phyloP scores from a whole-genome alignment of 2,329 filamentous ascomycete species.

The Colletotrichum abscissum region DNA sequence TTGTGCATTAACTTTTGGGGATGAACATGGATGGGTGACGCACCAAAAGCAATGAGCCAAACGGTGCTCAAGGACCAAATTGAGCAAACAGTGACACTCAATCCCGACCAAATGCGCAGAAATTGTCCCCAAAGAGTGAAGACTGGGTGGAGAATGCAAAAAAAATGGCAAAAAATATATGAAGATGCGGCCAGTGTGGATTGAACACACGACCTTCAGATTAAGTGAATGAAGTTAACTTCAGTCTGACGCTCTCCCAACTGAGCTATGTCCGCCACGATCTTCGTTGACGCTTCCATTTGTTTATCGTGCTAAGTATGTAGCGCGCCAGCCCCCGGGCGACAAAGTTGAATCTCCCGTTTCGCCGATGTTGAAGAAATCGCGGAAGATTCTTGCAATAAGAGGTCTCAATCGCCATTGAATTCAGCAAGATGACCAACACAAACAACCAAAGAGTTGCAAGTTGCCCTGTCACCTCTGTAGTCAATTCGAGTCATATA shows the following conservation, averaged over 20 bases:
- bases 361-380: not conserved
- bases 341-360: too few species aligned
- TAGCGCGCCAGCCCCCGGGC: rapidly evolving
- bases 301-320: rapidly evolving
- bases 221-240: slow-evolving; percentile 32
- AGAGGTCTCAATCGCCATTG: not conserved
- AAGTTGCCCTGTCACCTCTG: too few species aligned
- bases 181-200: slow-evolving; percentile 35
- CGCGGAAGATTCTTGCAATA: not conserved
- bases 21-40: not conserved
- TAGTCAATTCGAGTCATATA: not conserved
- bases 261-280: slow-evolving; percentile 35
- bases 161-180: not conserved
- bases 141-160: too few species aligned
- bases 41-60: not conserved
- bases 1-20: not conserved
- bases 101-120: too few species aligned
- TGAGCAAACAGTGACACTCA: too few species aligned
- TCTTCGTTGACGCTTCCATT: not conserved
- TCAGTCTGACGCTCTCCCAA: slow-evolving; percentile 37
- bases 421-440: not conserved
- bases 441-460: too few species aligned
- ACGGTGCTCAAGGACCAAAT: not conserved
- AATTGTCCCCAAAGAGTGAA: too few species aligned
- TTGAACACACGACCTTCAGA: slow-evolving; percentile 37